Evolutionary conservation across 345 rosid genomes (phyloP).

Genomic region (Raphanus raphanistrum): DNA sequence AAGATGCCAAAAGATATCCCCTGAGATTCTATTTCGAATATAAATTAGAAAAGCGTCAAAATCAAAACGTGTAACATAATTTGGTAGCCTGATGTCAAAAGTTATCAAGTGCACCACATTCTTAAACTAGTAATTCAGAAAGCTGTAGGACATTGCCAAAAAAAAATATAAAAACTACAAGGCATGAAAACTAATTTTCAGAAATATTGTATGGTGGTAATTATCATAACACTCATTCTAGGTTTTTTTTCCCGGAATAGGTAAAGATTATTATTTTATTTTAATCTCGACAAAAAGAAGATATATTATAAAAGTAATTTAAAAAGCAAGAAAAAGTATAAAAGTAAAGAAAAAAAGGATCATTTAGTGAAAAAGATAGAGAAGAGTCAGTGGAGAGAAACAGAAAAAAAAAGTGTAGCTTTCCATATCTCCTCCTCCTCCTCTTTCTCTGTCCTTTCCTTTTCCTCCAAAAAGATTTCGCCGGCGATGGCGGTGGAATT

Average conservation of each 20-base stretch:
- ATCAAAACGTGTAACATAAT: not conserved
- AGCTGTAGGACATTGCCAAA: no score
- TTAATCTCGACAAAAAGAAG: no score
- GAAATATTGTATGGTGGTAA: no score
- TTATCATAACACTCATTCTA: no score
- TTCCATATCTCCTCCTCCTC: slow-evolving; percentile 4
- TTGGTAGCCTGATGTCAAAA: not conserved
- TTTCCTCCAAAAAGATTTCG: slow-evolving; percentile 12
- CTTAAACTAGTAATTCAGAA: no score
- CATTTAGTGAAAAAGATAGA: not conserved
- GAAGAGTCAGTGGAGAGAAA: not conserved
- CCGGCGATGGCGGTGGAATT: slow-evolving; percentile 40
- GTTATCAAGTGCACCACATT: no score
- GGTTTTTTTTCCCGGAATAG: no score
- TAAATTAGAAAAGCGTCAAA: not conserved
- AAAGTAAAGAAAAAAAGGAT: not conserved
- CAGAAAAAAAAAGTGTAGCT: not conserved
- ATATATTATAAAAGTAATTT: no score
- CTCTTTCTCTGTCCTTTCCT: not conserved
- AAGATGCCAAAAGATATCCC: slow-evolving; percentile 16
- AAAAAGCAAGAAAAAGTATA: not conserved
- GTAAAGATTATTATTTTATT: no score
- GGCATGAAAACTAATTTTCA: no score
- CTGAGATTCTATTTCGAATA: not conserved
- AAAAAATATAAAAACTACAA: no score